Base-by-base conservation (phyloP, 2,329 filamentous ascomycete genomes). In the Coniochaeta sp. region DNA sequence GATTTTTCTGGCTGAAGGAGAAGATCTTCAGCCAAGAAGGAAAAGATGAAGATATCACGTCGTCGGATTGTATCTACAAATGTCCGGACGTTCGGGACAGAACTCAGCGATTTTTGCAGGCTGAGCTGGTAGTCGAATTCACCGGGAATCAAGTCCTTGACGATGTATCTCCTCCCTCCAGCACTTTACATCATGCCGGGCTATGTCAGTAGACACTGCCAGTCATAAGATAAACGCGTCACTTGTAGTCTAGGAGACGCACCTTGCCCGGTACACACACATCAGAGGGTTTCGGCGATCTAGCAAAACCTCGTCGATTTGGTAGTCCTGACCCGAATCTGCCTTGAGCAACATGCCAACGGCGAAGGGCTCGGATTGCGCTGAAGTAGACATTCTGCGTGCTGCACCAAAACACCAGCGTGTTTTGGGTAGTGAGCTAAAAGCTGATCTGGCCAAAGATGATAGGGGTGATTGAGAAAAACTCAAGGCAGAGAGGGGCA, bases 81-180 rank as follows among this genome's bases (percentile, higher is more conserved):
- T 5, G 65, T 62, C 36, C 70, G 65, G 24, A 72, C 43, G 52
- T 72, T 72, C 7, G n/a, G 66, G 65, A 50, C 63, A 68, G 11
- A 26, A 65, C 63, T 8, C 72, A 33, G 5, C 52, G 40, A 22
- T n/a, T 64, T 66, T 58, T 72, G 70, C 38, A 73, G 60, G 31
- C 64, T 57, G 16, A 65, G 44, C 26, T 72, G 69, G 47, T 72
- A 72, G 9, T 70, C 67, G 34, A 71, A 68, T 19, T 71, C 68
- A 6, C 70, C 70, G 34, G 60, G 62, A 33, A 70, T 68, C 61
- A 71, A 22, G 65, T 68, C n/a, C 65, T 74, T 67, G 7, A 68
- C 5, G 31, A 69, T 59, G 40, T 62, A 67, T 57, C 58, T 47
- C 58, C 55, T n/a, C 40, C 52, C 24, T 62, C n/a, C n/a, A n/a